Evolutionary conservation across 1,284 basidiomycete genomes (phyloP), one percentile per base, ranked within the genome.

Genomic region (Ustilago curta): DNA sequence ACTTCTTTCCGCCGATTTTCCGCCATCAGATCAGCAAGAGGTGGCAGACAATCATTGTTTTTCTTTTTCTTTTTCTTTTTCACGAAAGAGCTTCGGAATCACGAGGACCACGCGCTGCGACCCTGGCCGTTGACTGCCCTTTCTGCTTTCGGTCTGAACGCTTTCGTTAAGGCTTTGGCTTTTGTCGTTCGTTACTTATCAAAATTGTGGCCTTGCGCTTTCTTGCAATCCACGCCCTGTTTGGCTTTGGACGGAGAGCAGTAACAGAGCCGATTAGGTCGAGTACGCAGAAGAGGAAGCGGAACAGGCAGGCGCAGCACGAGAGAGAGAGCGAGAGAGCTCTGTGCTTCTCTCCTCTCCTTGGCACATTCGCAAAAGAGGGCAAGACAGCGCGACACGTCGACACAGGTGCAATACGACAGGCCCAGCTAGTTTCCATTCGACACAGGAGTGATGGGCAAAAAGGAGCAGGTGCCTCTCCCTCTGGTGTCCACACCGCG

Each of bases 1-100:
- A 19, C 19, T 14, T 37, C 19, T 6, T 18, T n/a, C 37, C 18
- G 31, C 48, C 48, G 48, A 50, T 50, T 9, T 2, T 25, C n/a
- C 9, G 6, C 27, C 1, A 7, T 27, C 44, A 45, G 12, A 45
- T 45, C 43, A 25, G 45, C 23, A 27, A 16, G 7, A 25, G 16
- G 9, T 18, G 7, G 9, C 6, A n/a, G 29, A 49, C 31, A 49
- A 39, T 50, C 42, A 51, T 51, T 44, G 44, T 55, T 56, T 53
- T 53, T 45, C 49, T 48, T 56, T 51, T 44, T n/a, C n/a, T n/a
- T 48, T 56, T 51, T 44, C 44, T 55, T 56, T 53, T 53, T 45
- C 49, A 48, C 51, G 25, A 27, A 47, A 6, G 16, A 27, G 23
- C 23, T 42, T 19, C 23, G 25, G 12, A 43, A 43, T n/a, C 42